Evolutionary conservation across 2,329 filamentous ascomycete species (phyloP).

Genomic region (Colletotrichum australisinense): DNA sequence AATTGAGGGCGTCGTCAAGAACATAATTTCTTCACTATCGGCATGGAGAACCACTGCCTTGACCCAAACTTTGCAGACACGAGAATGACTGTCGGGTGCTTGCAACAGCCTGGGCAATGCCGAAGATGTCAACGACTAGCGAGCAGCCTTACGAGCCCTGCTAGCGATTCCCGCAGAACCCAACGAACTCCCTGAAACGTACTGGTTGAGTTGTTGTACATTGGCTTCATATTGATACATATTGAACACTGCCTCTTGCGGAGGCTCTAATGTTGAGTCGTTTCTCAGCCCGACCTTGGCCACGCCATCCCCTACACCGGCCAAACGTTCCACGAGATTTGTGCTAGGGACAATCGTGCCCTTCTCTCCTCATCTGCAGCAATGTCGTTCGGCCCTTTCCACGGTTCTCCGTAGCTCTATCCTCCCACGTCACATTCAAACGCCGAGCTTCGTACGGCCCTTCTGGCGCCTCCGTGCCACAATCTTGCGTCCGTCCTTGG

Average conservation of each 20-base stretch:
- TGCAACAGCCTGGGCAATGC: no score
- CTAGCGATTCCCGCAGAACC: not conserved
- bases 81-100: not conserved
- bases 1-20: not conserved
- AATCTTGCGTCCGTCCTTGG: conserved; percentile 63
- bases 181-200: not conserved
- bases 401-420: not conserved
- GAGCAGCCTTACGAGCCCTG: not conserved
- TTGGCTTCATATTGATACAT: conserved; percentile 33
- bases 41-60: not conserved
- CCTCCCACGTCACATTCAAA: not conserved
- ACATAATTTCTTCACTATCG: not conserved
- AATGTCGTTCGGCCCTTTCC: not conserved
- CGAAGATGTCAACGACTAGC: not conserved
- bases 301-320: no score
- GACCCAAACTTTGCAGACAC: not conserved
- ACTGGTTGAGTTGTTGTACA: conserved; percentile 18
- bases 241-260: conserved; percentile 7
- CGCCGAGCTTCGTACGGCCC: conserved; percentile 57
- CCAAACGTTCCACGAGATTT: no score
- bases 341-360: no score
- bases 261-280: not conserved
- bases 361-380: no score
- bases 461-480: conserved; percentile 63
- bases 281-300: not conserved